Percentiles rank a stretch among this genome's conserved stretches.
Evolutionary conservation across 2,329 filamentous ascomycete species (phyloP).

Genomic region (Paracoccidioides brasiliensis): DNA sequence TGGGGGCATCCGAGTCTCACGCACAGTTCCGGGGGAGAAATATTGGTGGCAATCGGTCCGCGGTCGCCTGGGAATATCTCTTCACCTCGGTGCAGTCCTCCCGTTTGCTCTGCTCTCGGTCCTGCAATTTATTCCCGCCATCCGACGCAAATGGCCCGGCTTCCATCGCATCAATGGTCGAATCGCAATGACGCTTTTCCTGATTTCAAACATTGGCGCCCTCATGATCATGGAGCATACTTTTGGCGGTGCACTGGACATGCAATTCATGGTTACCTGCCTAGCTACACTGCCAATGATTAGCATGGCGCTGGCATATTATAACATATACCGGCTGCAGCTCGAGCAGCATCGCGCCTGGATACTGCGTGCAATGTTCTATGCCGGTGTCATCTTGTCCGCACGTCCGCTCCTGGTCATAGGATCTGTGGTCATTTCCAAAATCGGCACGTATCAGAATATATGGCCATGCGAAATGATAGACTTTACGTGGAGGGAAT

Average conservation of each 20-base stretch:
- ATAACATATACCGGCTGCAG: slow-evolving; percentile 47
- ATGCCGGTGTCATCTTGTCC: slow-evolving; percentile 20
- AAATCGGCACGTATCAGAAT: slow-evolving; percentile 21
- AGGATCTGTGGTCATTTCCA: slow-evolving; percentile 28
- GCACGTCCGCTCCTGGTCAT: slow-evolving; percentile 25
- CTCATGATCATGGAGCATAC: slow-evolving; percentile 40
- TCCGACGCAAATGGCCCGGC: slow-evolving; percentile 35
- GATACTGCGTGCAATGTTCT: slow-evolving; percentile 46
- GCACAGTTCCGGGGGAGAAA: slow-evolving; percentile 29
- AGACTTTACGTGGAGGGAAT: slow-evolving; percentile 25
- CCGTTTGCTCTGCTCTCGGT: slow-evolving; percentile 27
- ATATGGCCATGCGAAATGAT: slow-evolving; percentile 38
- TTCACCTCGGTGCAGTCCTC: slow-evolving; percentile 30
- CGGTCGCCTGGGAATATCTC: slow-evolving; percentile 27
- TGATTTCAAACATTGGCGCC: slow-evolving; percentile 35
- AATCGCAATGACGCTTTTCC: slow-evolving; percentile 35
- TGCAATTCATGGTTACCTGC: slow-evolving; percentile 34
- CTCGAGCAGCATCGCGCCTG: slow-evolving; percentile 51
- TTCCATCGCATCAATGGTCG: slow-evolving; percentile 51
- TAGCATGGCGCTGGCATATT: slow-evolving; percentile 35
- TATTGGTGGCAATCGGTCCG: slow-evolving; percentile 28
- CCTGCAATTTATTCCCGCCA: slow-evolving; percentile 30
- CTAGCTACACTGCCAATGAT: slow-evolving; percentile 34
- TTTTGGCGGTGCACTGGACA: slow-evolving; percentile 42
- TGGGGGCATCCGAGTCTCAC: neutral